Conservation (phyloP, 371 early-diverging fungal species). For the Vairimorpha necatrix region DNA sequence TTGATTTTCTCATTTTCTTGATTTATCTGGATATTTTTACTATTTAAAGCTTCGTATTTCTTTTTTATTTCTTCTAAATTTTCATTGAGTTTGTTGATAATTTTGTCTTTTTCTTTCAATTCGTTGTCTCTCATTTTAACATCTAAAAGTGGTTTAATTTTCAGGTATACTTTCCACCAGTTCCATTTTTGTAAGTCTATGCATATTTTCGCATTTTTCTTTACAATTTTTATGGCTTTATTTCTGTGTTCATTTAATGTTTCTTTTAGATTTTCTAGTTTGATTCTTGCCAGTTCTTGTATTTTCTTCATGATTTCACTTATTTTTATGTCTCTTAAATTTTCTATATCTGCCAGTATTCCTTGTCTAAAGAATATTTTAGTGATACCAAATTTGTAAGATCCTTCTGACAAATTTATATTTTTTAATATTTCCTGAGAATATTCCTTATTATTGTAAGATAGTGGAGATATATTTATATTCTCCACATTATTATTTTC, state of each 20-base stretch:
- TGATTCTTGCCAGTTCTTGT: conserved; percentile 79
- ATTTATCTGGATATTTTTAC: conserved; percentile 52
- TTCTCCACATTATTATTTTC: background rate
- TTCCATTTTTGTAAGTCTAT: conserved; percentile 53
- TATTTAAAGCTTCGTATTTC: conserved; percentile 65
- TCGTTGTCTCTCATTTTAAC: conserved; percentile 74
- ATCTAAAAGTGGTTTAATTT: conserved; percentile 86
- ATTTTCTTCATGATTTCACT: conserved; percentile 73
- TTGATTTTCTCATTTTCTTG: conserved; percentile 59
- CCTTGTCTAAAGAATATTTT: conserved; percentile 97
- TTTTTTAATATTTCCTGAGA: background rate
- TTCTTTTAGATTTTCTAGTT: conserved; percentile 69
- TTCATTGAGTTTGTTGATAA: conserved; percentile 70
- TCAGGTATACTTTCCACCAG: conserved; percentile 73
- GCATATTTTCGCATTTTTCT: conserved; percentile 55
- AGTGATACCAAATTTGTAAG: conserved; percentile 81
- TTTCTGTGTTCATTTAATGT: conserved; percentile 33
- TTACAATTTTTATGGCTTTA: conserved; percentile 38
- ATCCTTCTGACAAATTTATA: background rate
- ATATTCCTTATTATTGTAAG: background rate
- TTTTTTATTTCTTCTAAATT: conserved; percentile 69
- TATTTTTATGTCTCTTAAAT: conserved; percentile 76
- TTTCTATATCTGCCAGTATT: conserved; percentile 87
- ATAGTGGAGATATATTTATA: background rate
- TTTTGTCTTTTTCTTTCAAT: conserved; percentile 72